A percentile compares a stretch with the other conserved stretches of the same genome.
Evolutionary conservation across 2,329 filamentous ascomycete species (phyloP).

Genomic region (Elsinoe necatrix): DNA sequence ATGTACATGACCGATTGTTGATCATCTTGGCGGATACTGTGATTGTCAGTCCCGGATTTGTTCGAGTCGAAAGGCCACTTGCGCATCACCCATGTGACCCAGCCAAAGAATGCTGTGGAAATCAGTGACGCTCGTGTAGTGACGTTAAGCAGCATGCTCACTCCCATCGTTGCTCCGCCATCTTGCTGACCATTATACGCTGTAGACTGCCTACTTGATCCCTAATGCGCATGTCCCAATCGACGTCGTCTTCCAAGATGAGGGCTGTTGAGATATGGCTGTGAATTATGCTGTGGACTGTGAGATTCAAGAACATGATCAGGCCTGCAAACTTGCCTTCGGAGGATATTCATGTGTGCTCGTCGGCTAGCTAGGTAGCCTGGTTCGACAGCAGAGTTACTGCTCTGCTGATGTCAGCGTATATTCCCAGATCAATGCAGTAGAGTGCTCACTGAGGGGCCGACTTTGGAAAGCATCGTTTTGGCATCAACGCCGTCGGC

Average conservation of each 20-base stretch:
- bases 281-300: slow-evolving; percentile 29
- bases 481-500: slow-evolving; percentile 39
- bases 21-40: background rate
- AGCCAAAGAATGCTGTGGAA: background rate
- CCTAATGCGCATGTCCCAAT: slow-evolving; percentile 39
- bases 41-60: background rate
- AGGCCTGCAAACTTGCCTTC: slow-evolving; percentile 19
- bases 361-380: slow-evolving; percentile 22
- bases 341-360: slow-evolving; percentile 24
- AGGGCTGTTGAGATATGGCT: slow-evolving; percentile 33
- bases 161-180: background rate
- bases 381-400: slow-evolving; percentile 23
- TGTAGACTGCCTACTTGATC: slow-evolving; percentile 26
- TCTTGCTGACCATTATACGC: background rate
- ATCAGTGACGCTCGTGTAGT: background rate
- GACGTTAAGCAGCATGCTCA: background rate
- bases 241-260: slow-evolving; percentile 39
- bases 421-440: background rate
- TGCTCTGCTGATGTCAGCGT: background rate
- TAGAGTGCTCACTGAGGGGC: background rate
- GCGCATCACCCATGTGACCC: slow-evolving; percentile 1
- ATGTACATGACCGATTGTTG: background rate
- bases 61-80: background rate
- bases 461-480: slow-evolving; percentile 27
- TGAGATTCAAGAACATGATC: slow-evolving; percentile 23